A percentile compares a stretch with the other conserved stretches of the same genome.
phyloP scores from a whole-genome alignment of 2,329 filamentous ascomycete genomes.

The Ophiognomonia clavigignenti-juglandacearum region DNA sequence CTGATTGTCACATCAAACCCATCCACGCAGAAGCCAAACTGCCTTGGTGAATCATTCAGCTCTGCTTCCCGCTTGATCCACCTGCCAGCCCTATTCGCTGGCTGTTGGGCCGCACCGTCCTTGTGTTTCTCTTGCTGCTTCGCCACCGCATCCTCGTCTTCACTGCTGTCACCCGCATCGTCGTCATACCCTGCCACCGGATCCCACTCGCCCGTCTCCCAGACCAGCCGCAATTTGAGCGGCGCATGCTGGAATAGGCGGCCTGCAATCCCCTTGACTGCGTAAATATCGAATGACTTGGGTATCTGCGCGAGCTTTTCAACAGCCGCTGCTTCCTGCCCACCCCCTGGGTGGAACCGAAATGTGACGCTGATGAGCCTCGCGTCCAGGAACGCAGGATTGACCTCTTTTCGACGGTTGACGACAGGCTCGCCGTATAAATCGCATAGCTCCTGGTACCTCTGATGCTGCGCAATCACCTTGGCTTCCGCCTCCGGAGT shows the following conservation, averaged over 20 bases:
- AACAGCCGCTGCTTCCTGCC: slow-evolving; percentile 3
- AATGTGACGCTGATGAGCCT: slow-evolving; percentile 60
- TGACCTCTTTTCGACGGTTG: slow-evolving; percentile 50
- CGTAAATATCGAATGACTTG: slow-evolving; percentile 73
- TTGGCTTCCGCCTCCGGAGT: slow-evolving; percentile 40
- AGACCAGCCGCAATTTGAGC: slow-evolving; percentile 62
- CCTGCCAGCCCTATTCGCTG: slow-evolving; percentile 39
- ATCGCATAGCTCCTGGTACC: slow-evolving; percentile 69
- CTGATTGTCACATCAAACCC: slow-evolving; percentile 65
- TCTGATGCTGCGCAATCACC: slow-evolving; percentile 61
- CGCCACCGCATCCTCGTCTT: slow-evolving; percentile 41
- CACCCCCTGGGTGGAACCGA: slow-evolving; percentile 2
- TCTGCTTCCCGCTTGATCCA: slow-evolving; percentile 78
- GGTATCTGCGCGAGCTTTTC: slow-evolving; percentile 54
- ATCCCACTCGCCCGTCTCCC: slow-evolving; percentile 91
- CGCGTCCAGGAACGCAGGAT: slow-evolving; percentile 78
- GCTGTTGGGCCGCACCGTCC: slow-evolving; percentile 10
- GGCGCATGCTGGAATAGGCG: slow-evolving; percentile 64
- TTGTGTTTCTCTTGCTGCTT: slow-evolving; percentile 17
- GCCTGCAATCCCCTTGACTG: slow-evolving; percentile 72
- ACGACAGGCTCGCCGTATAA: slow-evolving; percentile 69
- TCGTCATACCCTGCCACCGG: slow-evolving; percentile 62
- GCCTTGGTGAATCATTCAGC: slow-evolving; percentile 71
- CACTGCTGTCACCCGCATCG: slow-evolving; percentile 48
- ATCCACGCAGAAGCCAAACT: slow-evolving; percentile 80